phyloP scores from a whole-genome alignment of 768 basidiomycete species.

The Russula olivacea region DNA sequence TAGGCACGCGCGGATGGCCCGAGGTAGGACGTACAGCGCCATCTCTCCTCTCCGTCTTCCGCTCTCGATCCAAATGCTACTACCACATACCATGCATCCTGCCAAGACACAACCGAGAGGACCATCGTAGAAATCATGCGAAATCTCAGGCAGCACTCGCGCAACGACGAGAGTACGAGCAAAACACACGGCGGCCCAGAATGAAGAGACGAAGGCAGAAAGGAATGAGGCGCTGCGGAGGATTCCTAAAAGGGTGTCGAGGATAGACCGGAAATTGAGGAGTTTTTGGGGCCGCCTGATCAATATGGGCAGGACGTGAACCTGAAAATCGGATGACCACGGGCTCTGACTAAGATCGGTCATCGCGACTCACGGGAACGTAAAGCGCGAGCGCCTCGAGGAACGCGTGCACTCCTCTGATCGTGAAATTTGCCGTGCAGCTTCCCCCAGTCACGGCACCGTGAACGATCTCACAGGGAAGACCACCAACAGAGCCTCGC shows the following conservation, averaged over 20 bases:
- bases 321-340: slow-evolving; percentile 37
- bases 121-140: slow-evolving; percentile 78
- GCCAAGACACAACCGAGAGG: slow-evolving; percentile 61
- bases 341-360: background rate
- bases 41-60: slow-evolving; percentile 69
- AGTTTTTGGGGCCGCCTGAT: slow-evolving; percentile 52
- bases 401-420: slow-evolving; percentile 55
- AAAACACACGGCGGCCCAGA: slow-evolving; percentile 65
- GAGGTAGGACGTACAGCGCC: slow-evolving; percentile 70
- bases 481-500: slow-evolving; percentile 53
- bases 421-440: slow-evolving; percentile 52
- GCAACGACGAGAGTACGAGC: slow-evolving; percentile 62
- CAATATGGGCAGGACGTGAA: slow-evolving; percentile 61
- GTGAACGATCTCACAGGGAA: slow-evolving; percentile 75
- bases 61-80: slow-evolving; percentile 75
- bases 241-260: slow-evolving; percentile 43
- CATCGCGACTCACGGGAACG: slow-evolving; percentile 50
- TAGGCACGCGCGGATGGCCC: slow-evolving; percentile 59
- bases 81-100: slow-evolving; percentile 65
- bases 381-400: slow-evolving; percentile 59
- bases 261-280: slow-evolving; percentile 38
- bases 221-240: slow-evolving; percentile 67
- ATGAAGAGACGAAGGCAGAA: slow-evolving; percentile 62
- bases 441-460: slow-evolving; percentile 48
- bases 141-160: slow-evolving; percentile 55